A percentile compares a stretch with the other conserved stretches of the same genome.
Conservation (phyloP, 495 filamentous ascomycete genomes). For the Podospora anserina region DNA sequence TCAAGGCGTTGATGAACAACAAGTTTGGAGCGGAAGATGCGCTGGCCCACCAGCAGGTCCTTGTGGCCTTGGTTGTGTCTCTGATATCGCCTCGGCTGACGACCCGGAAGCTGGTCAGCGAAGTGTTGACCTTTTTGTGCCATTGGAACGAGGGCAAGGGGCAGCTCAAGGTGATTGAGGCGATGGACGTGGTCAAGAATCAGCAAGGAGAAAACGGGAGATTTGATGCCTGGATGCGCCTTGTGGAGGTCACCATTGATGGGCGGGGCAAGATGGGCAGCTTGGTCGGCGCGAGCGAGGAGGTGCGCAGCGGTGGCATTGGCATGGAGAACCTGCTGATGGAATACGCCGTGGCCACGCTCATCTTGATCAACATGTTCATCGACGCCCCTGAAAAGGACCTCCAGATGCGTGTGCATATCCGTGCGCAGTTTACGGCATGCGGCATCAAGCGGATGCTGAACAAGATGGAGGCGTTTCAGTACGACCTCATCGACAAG, state of each 20-base stretch:
- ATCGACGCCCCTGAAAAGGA: conserved; percentile 88
- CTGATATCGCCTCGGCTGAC: conserved; percentile 85
- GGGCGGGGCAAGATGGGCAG: conserved; percentile 98
- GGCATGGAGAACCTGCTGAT: conserved; percentile 98
- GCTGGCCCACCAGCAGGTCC: conserved; percentile 81
- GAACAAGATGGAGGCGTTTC: conserved; percentile 96
- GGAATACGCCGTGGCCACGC: conserved; percentile 95
- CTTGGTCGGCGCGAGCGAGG: conserved; percentile 93
- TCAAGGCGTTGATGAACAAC: conserved; percentile 98
- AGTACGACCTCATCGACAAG: conserved; percentile 98
- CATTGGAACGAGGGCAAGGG: conserved; percentile 92
- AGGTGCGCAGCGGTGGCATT: conserved; percentile 93
- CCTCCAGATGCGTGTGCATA: conserved; percentile 86
- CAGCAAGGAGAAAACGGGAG: conserved; percentile 90
- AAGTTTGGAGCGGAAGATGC: conserved; percentile 98
- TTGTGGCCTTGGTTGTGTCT: conserved; percentile 82
- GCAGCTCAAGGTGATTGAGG: conserved; percentile 90
- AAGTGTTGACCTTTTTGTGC: conserved; percentile 93
- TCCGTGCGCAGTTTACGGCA: conserved; percentile 91
- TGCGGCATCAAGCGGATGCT: conserved; percentile 94
- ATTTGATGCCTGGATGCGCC: conserved; percentile 98
- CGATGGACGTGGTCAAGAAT: conserved; percentile 86
- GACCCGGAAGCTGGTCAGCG: conserved; percentile 91
- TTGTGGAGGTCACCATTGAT: conserved; percentile 95
- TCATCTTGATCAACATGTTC: conserved; percentile 95